Evolutionary conservation across 352 stramenopile species (phyloP).

Genomic region (Phytophthora pistaciae): DNA sequence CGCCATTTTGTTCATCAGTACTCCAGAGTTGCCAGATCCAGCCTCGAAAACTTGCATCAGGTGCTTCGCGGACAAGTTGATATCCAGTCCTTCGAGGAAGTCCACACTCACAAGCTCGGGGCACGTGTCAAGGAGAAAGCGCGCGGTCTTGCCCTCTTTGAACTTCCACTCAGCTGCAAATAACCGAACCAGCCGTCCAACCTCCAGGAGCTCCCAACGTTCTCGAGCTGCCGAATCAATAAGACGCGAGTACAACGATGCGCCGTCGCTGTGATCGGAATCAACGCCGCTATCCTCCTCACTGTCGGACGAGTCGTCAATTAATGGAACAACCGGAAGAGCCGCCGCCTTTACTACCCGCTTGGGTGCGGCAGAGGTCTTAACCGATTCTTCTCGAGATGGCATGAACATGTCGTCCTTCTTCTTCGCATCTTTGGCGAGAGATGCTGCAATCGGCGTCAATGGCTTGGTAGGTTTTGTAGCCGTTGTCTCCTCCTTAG

Average conservation of each 20-base stretch:
- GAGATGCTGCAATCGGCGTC: slow-evolving; percentile 31
- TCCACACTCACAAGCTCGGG: slow-evolving; percentile 87
- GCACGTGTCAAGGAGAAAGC: slow-evolving; percentile 68
- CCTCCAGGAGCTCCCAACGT: slow-evolving; percentile 80
- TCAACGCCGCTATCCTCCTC: slow-evolving; percentile 26
- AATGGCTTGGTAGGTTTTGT: slow-evolving; percentile 2
- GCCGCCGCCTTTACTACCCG: not conserved
- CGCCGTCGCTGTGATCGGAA: slow-evolving; percentile 8
- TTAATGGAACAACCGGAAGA: slow-evolving; percentile 5
- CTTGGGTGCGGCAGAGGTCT: not conserved
- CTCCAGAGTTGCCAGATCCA: slow-evolving; percentile 60
- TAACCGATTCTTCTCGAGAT: slow-evolving; percentile 9
- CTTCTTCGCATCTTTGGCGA: slow-evolving; percentile 26
- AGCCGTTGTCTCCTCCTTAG: not conserved
- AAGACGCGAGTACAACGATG: slow-evolving; percentile 72
- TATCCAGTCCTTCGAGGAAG: slow-evolving; percentile 83
- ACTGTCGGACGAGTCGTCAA: slow-evolving; percentile 31
- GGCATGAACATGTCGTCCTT: slow-evolving; percentile 34
- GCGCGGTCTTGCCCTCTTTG: slow-evolving; percentile 63
- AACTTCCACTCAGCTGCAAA: slow-evolving; percentile 71
- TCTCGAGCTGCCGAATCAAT: slow-evolving; percentile 84
- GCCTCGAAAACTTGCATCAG: slow-evolving; percentile 77
- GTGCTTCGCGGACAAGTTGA: slow-evolving; percentile 60
- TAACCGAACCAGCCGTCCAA: slow-evolving; percentile 82
- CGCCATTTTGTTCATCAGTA: slow-evolving; percentile 82